Percentiles rank a stretch among this genome's conserved stretches.
These are phyloP conservation scores for Thelonectria discophora DNA, from an alignment of 2,329 filamentous ascomycete genomes.

Conservation along the genomic window DNA sequence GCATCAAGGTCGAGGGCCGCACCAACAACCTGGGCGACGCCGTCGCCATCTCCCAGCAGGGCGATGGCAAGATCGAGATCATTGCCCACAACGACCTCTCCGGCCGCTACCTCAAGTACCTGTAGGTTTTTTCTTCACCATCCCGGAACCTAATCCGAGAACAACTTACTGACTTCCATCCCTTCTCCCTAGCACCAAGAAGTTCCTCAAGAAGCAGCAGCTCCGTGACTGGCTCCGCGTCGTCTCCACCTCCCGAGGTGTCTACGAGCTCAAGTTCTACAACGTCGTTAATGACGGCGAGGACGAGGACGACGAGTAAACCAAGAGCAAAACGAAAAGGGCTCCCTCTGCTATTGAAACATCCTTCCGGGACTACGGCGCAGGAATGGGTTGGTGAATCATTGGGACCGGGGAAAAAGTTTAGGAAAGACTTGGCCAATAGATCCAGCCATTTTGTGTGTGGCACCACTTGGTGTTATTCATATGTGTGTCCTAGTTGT, in stretches of 20 bases:
- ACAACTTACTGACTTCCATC: conserved; percentile 13
- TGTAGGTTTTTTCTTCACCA: conserved; percentile 68
- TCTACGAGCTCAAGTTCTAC: conserved; percentile 99
- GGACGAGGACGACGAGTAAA: conserved; percentile 98
- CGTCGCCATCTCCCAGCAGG: conserved; percentile 88
- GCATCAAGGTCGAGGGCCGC: conserved; percentile 99
- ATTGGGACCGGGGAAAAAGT: conserved; percentile 42
- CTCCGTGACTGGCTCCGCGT: conserved; percentile 99
- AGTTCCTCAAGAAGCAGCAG: conserved; percentile 99
- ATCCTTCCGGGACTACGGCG: conserved; percentile 34
- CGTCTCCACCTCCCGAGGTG: conserved; percentile 96
- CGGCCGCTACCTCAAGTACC: conserved; percentile 99
- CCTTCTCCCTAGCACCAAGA: conserved; percentile 81
- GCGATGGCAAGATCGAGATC: conserved; percentile 98
- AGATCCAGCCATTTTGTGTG: conserved; percentile 45
- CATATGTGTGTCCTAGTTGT: not conserved
- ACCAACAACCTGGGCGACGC: conserved; percentile 97
- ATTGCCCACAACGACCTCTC: conserved; percentile 98
- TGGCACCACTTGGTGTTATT: conserved; percentile 43
- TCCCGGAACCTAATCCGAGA: not conserved
- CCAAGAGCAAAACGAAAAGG: conserved; percentile 24
- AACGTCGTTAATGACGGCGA: conserved; percentile 99
- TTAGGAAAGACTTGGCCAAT: conserved; percentile 42
- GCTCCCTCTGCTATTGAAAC: conserved; percentile 12
- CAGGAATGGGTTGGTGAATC: conserved; percentile 45